A percentile compares a stretch with the other conserved stretches of the same genome.
phyloP scores from a whole-genome alignment of 768 basidiomycete species.

The Lepiota venenata region DNA sequence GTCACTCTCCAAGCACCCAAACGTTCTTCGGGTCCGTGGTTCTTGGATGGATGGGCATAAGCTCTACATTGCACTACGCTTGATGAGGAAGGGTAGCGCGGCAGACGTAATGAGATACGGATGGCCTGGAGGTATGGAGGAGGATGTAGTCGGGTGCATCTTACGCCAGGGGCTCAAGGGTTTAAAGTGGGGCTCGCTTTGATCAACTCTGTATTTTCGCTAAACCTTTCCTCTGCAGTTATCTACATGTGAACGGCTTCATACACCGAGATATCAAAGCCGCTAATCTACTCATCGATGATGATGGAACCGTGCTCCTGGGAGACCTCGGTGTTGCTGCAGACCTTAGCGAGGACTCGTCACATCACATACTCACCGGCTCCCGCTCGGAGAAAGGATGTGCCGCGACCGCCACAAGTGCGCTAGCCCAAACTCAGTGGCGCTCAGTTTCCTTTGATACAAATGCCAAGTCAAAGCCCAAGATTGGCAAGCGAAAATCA shows the following conservation, averaged over 20 bases:
- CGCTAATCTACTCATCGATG: slow-evolving; percentile 89
- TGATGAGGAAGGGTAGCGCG: slow-evolving; percentile 88
- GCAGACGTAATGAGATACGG: slow-evolving; percentile 82
- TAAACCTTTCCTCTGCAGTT: slow-evolving; percentile 37
- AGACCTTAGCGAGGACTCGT: slow-evolving; percentile 67
- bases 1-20: slow-evolving; percentile 92
- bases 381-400: slow-evolving; percentile 23
- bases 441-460: slow-evolving; percentile 32
- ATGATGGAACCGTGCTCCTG: slow-evolving; percentile 85
- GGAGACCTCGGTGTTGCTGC: slow-evolving; percentile 94
- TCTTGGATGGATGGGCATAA: slow-evolving; percentile 86
- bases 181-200: slow-evolving; percentile 58
- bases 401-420: slow-evolving; percentile 27
- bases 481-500: slow-evolving; percentile 77
- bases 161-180: slow-evolving; percentile 85
- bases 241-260: slow-evolving; percentile 86
- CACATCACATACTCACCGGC: slow-evolving; percentile 26
- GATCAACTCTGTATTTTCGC: slow-evolving; percentile 2
- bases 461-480: slow-evolving; percentile 31
- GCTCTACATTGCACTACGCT: slow-evolving; percentile 80
- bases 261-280: slow-evolving; percentile 96
- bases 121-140: slow-evolving; percentile 88
- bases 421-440: slow-evolving; percentile 24
- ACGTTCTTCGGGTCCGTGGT: slow-evolving; percentile 87
- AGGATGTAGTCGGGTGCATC: slow-evolving; percentile 83